These are phyloP conservation scores for Ogataea methanolica DNA, from an alignment of 805 yeast species.

Conservation along the genomic window DNA sequence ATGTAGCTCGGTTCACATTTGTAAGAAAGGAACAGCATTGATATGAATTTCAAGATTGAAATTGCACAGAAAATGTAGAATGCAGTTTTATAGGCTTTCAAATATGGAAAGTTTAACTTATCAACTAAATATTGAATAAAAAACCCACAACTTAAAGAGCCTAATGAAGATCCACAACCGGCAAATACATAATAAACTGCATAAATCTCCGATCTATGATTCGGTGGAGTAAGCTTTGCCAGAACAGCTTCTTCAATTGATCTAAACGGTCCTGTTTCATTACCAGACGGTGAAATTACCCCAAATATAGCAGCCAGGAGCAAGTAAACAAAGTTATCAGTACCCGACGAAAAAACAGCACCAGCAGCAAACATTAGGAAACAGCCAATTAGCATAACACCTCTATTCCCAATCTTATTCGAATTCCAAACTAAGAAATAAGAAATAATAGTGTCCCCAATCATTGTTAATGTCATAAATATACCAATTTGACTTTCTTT, in stretches of 20 bases:
- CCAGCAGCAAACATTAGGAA: conserved; percentile 69
- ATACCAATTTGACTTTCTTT: conserved; percentile 60
- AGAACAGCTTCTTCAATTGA: conserved; percentile 80
- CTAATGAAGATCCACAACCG: conserved; percentile 69
- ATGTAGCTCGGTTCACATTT: conserved; percentile 43
- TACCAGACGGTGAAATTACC: conserved; percentile 85
- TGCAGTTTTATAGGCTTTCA: conserved; percentile 37
- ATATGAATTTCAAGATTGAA: conserved; percentile 46
- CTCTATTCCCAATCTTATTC: conserved; percentile 62
- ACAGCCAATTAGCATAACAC: conserved; percentile 59
- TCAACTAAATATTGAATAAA: conserved; percentile 43
- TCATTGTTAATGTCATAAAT: conserved; percentile 75
- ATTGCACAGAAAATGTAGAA: conserved; percentile 53
- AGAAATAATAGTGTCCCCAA: conserved; percentile 75
- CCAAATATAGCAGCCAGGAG: conserved; percentile 67
- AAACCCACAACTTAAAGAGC: conserved; percentile 61
- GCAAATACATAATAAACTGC: conserved; percentile 70
- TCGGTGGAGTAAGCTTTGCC: conserved; percentile 69
- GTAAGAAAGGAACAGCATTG: conserved; percentile 47
- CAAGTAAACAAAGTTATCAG: too few species aligned
- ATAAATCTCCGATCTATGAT: conserved; percentile 64
- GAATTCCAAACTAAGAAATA: conserved; percentile 74
- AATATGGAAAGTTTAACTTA: conserved; percentile 28
- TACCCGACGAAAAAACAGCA: conserved; percentile 44
- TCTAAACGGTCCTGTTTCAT: conserved; percentile 87